Percentiles rank a stretch among this genome's conserved stretches.
Conservation (phyloP, 106 monocot genomes). For the Phalaenopsis equestris region DNA sequence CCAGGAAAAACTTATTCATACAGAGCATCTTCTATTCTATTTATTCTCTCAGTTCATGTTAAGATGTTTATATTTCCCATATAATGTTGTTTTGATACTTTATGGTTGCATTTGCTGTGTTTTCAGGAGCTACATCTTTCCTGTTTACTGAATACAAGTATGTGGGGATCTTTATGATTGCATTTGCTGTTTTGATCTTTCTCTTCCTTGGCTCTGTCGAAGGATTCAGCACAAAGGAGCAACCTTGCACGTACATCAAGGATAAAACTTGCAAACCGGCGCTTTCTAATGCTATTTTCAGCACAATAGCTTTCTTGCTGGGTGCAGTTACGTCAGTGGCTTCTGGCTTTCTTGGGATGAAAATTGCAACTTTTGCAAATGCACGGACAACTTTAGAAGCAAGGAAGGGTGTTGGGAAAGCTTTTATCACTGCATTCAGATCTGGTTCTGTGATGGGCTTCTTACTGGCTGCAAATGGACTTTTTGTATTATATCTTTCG, state of each 20-base stretch:
- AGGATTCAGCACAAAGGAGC: conserved; percentile 62
- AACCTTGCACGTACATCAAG: conserved; percentile 63
- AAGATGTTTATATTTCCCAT: too few species aligned
- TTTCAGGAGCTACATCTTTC: conserved; percentile 71
- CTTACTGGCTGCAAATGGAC: conserved; percentile 54
- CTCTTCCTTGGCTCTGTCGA: conserved; percentile 73
- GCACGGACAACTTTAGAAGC: conserved; percentile 66
- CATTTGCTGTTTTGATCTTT: conserved; percentile 54
- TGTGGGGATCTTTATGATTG: conserved; percentile 64
- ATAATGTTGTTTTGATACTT: not conserved
- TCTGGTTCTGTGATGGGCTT: conserved; percentile 77
- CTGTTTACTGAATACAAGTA: conserved; percentile 60
- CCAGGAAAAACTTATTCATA: too few species aligned
- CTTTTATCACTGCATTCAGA: conserved; percentile 51
- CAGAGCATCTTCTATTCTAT: too few species aligned
- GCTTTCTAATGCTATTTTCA: conserved; percentile 57
- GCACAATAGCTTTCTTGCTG: conserved; percentile 52
- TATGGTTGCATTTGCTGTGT: not conserved
- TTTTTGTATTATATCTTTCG: conserved; percentile 54
- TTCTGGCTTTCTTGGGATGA: conserved; percentile 72
- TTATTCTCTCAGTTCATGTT: too few species aligned
- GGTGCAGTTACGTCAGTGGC: conserved; percentile 60
- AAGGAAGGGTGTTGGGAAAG: conserved; percentile 75
- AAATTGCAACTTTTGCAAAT: conserved; percentile 71
- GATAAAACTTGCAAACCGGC: conserved; percentile 69